Conservation (phyloP, 306 rosid species). For the Dalbergia cultrata region DNA sequence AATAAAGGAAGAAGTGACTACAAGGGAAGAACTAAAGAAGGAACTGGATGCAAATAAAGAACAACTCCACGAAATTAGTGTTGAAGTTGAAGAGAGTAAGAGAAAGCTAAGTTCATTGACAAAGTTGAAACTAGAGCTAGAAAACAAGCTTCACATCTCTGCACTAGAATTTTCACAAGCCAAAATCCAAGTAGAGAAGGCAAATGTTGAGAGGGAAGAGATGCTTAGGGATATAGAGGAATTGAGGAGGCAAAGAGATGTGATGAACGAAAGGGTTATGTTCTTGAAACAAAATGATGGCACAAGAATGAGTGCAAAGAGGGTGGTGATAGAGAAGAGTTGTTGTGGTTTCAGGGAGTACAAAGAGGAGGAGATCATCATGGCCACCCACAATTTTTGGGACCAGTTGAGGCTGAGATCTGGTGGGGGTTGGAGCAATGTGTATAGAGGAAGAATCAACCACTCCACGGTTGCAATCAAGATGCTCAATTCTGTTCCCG, state of each 20-base stretch:
- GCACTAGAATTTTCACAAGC: slow-evolving; percentile 28
- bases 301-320: slow-evolving; percentile 41
- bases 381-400: slow-evolving; percentile 73
- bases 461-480: slow-evolving; percentile 70
- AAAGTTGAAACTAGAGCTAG: slow-evolving; percentile 56
- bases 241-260: slow-evolving; percentile 68
- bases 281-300: slow-evolving; percentile 75
- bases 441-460: slow-evolving; percentile 69
- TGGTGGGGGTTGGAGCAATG: slow-evolving; percentile 47
- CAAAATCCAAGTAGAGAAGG: slow-evolving; percentile 53
- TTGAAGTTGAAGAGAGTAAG: slow-evolving; percentile 57
- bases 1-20: slow-evolving; percentile 51
- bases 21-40: slow-evolving; percentile 50
- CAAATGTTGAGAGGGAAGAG: slow-evolving; percentile 51
- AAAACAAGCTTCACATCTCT: slow-evolving; percentile 53
- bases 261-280: slow-evolving; percentile 68
- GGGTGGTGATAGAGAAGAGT: neutral
- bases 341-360: slow-evolving; percentile 62
- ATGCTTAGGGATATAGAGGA: slow-evolving; percentile 67
- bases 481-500: slow-evolving; percentile 46
- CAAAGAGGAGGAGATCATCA: slow-evolving; percentile 62
- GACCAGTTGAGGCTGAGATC: slow-evolving; percentile 62
- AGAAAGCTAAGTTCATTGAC: slow-evolving; percentile 52
- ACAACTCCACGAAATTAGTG: slow-evolving; percentile 36
- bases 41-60: slow-evolving; percentile 56